phyloP scores from a whole-genome alignment of 2,329 filamentous ascomycete genomes.

The Pseudogymnoascus sp. region DNA sequence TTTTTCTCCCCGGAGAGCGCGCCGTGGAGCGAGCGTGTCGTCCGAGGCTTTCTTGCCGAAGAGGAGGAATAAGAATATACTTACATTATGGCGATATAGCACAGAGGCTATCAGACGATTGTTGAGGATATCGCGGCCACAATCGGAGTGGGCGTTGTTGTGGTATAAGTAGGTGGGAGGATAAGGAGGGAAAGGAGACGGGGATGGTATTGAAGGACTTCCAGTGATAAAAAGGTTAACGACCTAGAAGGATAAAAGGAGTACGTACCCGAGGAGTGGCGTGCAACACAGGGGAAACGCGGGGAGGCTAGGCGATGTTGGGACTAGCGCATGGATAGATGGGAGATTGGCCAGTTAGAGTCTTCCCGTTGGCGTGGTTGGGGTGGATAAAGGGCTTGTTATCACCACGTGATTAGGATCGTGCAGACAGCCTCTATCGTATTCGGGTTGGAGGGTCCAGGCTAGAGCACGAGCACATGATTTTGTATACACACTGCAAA shows the following conservation, averaged over 20 bases:
- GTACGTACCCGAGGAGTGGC: constrained; percentile 3
- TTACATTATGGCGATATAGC: constrained; percentile 2
- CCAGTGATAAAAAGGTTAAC: neutral
- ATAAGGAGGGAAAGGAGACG: constrained; percentile 1
- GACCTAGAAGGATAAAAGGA: constrained; percentile 2
- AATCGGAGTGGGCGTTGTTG: neutral
- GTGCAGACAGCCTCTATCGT: neutral
- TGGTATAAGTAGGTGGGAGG: neutral
- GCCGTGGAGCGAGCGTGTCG: neutral
- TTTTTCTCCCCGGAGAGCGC: neutral
- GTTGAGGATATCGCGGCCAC: neutral
- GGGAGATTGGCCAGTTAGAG: constrained; percentile 1
- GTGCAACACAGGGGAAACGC: neutral
- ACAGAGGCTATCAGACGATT: constrained; percentile 3
- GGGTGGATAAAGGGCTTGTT: neutral
- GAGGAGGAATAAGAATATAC: neutral
- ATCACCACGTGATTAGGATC: neutral
- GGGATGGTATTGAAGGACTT: neutral
- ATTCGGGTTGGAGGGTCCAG: neutral
- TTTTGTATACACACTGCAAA: neutral
- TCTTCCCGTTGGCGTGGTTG: neutral
- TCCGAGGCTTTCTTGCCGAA: neutral
- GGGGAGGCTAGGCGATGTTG: neutral
- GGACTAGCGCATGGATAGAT: neutral
- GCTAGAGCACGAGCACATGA: neutral